Conservation (phyloP, 192 early-diverging fungal genomes). For the Rhizophagus sp. region DNA sequence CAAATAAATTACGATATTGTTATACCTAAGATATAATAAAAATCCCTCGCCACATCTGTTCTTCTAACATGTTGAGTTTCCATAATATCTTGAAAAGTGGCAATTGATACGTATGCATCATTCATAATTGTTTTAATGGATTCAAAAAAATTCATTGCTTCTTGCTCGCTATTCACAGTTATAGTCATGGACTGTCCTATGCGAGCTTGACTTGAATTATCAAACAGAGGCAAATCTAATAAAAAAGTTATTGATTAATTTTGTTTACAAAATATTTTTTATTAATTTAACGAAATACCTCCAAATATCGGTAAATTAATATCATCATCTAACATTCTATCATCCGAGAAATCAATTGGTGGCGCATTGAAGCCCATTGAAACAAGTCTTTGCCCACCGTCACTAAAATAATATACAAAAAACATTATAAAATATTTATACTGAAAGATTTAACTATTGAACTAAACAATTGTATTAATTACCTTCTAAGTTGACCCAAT, state of each 20-base stretch:
- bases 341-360: background rate
- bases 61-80: slow-evolving; percentile 6
- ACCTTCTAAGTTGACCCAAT: background rate
- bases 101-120: background rate
- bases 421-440: background rate
- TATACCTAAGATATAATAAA: slow-evolving; percentile 23
- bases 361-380: background rate
- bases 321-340: background rate
- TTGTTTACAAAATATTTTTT: too few relatives aligned
- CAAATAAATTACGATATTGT: background rate
- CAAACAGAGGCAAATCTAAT: background rate
- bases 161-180: background rate
- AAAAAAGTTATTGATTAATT: background rate
- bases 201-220: background rate
- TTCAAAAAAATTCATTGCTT: slow-evolving; percentile 6
- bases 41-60: background rate
- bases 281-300: background rate
- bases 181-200: background rate
- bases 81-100: slow-evolving; percentile 17
- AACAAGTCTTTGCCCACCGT: background rate
- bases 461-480: background rate
- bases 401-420: background rate
- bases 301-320: slow-evolving; percentile 3
- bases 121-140: slow-evolving; percentile 1
- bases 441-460: background rate